Conservation (phyloP, 2,329 filamentous ascomycete species). For the Verticillium longisporum region DNA sequence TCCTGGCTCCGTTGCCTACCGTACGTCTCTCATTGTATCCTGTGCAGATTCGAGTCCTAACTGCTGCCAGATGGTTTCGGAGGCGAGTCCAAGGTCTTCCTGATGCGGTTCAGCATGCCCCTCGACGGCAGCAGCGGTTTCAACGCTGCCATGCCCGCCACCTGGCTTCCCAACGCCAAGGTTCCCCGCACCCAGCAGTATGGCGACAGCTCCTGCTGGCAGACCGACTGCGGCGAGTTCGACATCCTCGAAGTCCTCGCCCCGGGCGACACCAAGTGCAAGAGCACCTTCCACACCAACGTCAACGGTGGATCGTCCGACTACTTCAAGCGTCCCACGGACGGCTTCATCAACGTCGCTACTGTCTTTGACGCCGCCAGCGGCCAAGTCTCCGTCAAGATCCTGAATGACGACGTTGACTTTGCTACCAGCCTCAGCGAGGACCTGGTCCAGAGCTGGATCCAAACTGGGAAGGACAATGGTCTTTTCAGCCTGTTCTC, state of each 20-base stretch:
- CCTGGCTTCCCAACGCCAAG: slow-evolving; percentile 69
- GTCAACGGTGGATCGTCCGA: slow-evolving; percentile 60
- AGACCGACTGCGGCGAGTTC: slow-evolving; percentile 61
- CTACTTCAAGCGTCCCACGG: slow-evolving; percentile 62
- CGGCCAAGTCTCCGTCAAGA: slow-evolving; percentile 48
- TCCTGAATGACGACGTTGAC: slow-evolving; percentile 33
- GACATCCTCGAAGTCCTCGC: slow-evolving; percentile 69
- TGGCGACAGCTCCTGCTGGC: slow-evolving; percentile 67
- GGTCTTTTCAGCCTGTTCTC: slow-evolving; percentile 11
- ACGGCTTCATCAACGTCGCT: slow-evolving; percentile 54
- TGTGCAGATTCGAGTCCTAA: slow-evolving; percentile 3
- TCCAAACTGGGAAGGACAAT: slow-evolving; percentile 10
- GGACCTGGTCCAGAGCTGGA: slow-evolving; percentile 27
- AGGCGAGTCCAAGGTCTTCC: slow-evolving; percentile 62
- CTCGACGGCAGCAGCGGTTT: slow-evolving; percentile 42
- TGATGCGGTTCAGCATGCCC: slow-evolving; percentile 70
- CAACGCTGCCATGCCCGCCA: slow-evolving; percentile 63
- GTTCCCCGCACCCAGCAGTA: slow-evolving; percentile 69
- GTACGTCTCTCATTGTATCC: slow-evolving; percentile 18
- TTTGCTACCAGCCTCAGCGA: slow-evolving; percentile 32
- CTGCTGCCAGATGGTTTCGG: slow-evolving; percentile 56
- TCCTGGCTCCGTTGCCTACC: slow-evolving; percentile 35
- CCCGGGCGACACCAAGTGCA: slow-evolving; percentile 57
- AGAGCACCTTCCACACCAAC: slow-evolving; percentile 63
- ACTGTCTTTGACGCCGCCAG: slow-evolving; percentile 50